Evolutionary conservation across 495 filamentous ascomycete genomes (phyloP), one percentile per base, ranked within the genome.

Genomic region (Thermothielavioides terrestris): DNA sequence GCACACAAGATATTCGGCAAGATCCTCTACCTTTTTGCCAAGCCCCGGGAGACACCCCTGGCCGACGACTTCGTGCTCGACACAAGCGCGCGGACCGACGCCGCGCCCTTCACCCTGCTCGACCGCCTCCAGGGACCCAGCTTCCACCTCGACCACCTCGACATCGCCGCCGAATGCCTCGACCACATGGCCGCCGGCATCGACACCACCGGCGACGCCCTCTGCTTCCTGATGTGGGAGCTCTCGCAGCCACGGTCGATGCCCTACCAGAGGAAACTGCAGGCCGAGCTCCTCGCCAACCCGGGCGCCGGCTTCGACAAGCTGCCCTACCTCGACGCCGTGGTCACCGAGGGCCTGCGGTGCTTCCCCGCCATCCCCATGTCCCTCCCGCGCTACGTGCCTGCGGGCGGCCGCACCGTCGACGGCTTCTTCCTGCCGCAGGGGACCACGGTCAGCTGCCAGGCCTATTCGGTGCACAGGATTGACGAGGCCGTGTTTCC

Each of bases 151-250:
- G 63, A 70, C 14, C 46, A 62, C 0, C 53, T 72, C 6, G 71
- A 75, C 47, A 66, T 70, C 36, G 69, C 71, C 0, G 71, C 71
- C 42, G 73, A 76, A 34, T 70, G 69, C 38, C 63, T 75, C 37
- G 73, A 76, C 42, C 73, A 76, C 54, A 73, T 75, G 69, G 78
- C 73, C 0, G 82, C 82, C 0, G 82, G 82, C 1, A 83, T 84
- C 49, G 82, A 84, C 53, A 85, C 82, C 2, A 84, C 81, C 0
- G 80, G 81, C 26, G 80, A 84, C 56, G 77, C 72, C 1, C 63
- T 84, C 0, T 82, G 78, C 50, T 82, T 84, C 49, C 64, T 84
- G 6, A 79, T 85, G 77, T 81, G 78, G 74, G 74, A 83, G 58
- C 66, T 85, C 1, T 85, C 82, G 0, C 74, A 73, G 40, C 74